phyloP scores from a whole-genome alignment of 495 filamentous ascomycete genomes.

The Aspergillus nidulans region DNA sequence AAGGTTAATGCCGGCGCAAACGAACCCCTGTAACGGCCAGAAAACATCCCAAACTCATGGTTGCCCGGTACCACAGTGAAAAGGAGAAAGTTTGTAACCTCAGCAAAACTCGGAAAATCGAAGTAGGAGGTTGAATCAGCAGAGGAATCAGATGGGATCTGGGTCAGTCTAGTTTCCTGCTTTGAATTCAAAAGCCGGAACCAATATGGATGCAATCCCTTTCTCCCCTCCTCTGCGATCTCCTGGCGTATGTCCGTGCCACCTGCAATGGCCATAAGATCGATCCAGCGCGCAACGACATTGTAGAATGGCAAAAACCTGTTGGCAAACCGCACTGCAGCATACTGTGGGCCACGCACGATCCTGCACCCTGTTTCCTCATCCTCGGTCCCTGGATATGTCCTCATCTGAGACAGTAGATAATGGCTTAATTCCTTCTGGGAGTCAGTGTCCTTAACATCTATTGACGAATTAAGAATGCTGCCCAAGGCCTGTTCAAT shows the following conservation, averaged over 20 bases:
- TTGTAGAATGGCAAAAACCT: conserved; percentile 78
- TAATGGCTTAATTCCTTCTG: conserved; percentile 52
- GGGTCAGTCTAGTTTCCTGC: conserved; percentile 26
- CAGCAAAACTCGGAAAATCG: conserved; percentile 43
- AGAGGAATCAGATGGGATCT: conserved; percentile 2
- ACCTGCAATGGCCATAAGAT: conserved; percentile 71
- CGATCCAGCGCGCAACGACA: conserved; percentile 77
- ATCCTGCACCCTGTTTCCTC: conserved; percentile 35
- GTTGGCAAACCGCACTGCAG: conserved; percentile 85
- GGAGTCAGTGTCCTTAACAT: conserved; percentile 40
- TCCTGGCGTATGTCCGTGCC: conserved; percentile 64
- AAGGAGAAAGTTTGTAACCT: conserved; percentile 32
- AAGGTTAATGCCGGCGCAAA: conserved; percentile 63
- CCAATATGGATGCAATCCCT: conserved; percentile 82
- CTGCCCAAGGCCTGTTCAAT: conserved; percentile 85
- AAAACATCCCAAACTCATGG: conserved; percentile 23
- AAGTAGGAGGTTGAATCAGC: conserved; percentile 28
- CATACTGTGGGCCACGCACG: conserved; percentile 67
- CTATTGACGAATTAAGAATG: conserved; percentile 57
- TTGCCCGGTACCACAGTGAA: conserved; percentile 20
- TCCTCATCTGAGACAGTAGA: conserved; percentile 63
- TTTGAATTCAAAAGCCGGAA: conserved; percentile 60
- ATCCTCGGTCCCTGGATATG: conserved; percentile 46
- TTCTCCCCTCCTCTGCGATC: conserved; percentile 82
- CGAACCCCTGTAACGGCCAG: conserved; percentile 33